Conservation (phyloP, 1,284 basidiomycete species). For the Pseudozyma tsukubaensis region DNA sequence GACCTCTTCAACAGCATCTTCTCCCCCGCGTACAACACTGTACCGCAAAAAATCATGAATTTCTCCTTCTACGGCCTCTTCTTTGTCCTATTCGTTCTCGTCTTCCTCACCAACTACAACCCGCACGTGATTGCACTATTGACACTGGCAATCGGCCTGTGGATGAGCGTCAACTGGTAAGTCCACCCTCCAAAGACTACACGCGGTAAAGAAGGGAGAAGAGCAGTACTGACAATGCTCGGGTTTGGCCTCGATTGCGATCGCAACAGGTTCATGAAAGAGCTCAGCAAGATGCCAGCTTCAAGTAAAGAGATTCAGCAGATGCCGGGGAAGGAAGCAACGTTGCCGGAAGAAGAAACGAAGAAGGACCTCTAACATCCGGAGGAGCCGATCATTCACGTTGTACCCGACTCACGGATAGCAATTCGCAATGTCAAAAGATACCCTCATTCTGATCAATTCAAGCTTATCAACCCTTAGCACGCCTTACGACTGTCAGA, state of each 20-base stretch:
- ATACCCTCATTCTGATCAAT: too few species aligned
- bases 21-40: conserved; percentile 61
- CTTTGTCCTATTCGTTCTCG: conserved; percentile 61
- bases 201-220: not conserved
- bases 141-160: conserved; percentile 65
- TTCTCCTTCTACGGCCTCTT: conserved; percentile 69
- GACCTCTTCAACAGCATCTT: conserved; percentile 59
- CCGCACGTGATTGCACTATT: conserved; percentile 68
- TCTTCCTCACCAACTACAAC: conserved; percentile 66
- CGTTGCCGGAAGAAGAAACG: conserved; percentile 2
- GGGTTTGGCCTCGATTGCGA: not conserved
- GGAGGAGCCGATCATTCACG: too few species aligned
- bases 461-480: not conserved
- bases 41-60: conserved; percentile 66
- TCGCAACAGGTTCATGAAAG: conserved; percentile 49
- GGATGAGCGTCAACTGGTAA: conserved; percentile 68
- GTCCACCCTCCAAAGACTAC: conserved; percentile 10
- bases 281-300: conserved; percentile 52
- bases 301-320: conserved; percentile 49
- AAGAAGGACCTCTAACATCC: conserved; percentile 25
- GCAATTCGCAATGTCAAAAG: not conserved
- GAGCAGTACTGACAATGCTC: not conserved
- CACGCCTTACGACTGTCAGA: not conserved
- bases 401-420: too few species aligned
- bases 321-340: conserved; percentile 30